phyloP scores from a whole-genome alignment of 139 green algal species.

The Dunaliella primolecta region DNA sequence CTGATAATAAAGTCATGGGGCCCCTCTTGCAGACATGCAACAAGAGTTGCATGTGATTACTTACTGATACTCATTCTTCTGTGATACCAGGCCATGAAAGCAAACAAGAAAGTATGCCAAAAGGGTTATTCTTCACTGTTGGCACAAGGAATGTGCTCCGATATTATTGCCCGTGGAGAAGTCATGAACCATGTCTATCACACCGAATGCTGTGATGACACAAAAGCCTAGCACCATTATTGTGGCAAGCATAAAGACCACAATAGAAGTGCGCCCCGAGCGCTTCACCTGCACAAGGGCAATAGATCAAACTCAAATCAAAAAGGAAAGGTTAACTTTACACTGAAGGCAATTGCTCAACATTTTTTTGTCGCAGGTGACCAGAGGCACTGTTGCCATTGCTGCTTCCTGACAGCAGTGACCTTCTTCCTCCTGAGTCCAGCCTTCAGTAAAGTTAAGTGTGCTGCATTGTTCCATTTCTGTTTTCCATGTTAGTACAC shows the following conservation, averaged over 20 bases:
- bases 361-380: too few species aligned
- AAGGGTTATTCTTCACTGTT: too few species aligned
- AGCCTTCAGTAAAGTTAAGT: not conserved
- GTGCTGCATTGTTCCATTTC: not conserved
- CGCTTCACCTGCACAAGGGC: conserved; percentile 3
- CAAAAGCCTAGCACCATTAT: conserved; percentile 23
- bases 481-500: too few species aligned
- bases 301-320: not conserved
- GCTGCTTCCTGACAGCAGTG: too few species aligned
- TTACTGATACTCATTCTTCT: too few species aligned
- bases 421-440: not conserved
- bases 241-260: conserved; percentile 26
- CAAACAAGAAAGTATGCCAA: too few species aligned
- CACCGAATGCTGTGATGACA: conserved; percentile 26
- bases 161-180: not conserved
- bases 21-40: too few species aligned
- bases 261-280: conserved; percentile 12
- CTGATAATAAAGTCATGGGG: too few species aligned
- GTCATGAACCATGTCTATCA: not conserved
- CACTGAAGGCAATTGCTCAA: not conserved
- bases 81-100: too few species aligned
- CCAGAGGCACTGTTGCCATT: too few species aligned
- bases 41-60: too few species aligned
- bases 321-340: not conserved
- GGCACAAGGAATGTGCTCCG: not conserved